These are phyloP conservation scores for Serendipita sp. DNA, from an alignment of 768 basidiomycete species.

Conservation along the genomic window DNA sequence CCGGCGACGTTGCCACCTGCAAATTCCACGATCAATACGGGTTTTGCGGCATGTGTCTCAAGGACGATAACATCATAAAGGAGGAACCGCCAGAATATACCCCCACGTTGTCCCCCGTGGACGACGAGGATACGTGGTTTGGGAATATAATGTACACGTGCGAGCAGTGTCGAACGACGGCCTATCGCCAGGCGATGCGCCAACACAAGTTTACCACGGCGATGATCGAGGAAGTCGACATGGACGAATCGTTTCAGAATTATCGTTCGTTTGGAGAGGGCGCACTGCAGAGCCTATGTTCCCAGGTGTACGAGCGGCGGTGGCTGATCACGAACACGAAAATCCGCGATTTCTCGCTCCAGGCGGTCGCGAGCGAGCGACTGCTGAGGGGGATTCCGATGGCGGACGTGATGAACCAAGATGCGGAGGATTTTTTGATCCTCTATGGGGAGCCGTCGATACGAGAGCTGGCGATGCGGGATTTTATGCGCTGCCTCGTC, in stretches of 20 bases:
- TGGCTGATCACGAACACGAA: neutral
- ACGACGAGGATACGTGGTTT: neutral
- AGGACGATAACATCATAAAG: neutral
- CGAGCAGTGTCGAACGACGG: neutral
- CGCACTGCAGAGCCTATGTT: neutral
- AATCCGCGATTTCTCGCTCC: neutral
- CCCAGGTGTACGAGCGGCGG: neutral
- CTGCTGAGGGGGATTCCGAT: neutral
- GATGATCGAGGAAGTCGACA: neutral
- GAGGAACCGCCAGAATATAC: constrained; percentile 1
- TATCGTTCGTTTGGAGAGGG: constrained; percentile 2
- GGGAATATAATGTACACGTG: neutral
- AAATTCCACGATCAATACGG: constrained; percentile 4
- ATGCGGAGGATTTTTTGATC: neutral
- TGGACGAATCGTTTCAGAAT: constrained; percentile 2
- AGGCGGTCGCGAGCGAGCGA: neutral
- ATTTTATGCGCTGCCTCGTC: neutral
- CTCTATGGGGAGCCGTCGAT: neutral
- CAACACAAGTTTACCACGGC: neutral
- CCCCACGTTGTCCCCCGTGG: neutral
- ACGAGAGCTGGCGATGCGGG: neutral
- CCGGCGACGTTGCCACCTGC: neutral
- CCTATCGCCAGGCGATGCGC: neutral
- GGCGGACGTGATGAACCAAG: neutral
- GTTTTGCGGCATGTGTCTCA: constrained; percentile 1